Evolutionary conservation across 2,329 filamentous ascomycete species (phyloP), one percentile per base, ranked within the genome.

Genomic region (Colletotrichum truncatum): DNA sequence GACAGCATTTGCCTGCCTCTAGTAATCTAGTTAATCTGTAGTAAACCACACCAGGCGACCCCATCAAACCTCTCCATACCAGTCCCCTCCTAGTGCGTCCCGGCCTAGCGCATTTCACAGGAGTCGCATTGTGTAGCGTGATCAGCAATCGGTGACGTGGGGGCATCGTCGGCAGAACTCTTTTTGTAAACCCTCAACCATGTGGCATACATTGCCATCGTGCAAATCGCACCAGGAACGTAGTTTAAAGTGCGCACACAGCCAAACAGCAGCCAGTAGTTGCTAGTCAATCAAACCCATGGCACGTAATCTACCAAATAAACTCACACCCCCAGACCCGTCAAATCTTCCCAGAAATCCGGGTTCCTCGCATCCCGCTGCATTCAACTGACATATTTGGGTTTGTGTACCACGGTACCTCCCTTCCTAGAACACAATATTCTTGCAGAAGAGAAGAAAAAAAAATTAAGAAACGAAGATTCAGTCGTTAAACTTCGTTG

Each of bases 141-240:
- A 65, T 65, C 62, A 49, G 11, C 62, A 14, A n/a, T 36, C 28
- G 28, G 51, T 65, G 62, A 65, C 57, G 57, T 65, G 26, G 57
- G 32, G 18, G 55, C 6, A 21, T 48, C 12, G 14, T 30, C 46
- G 30, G 52, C 28, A 36, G 46, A 38, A 39, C 34, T 28, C 23
- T 59, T 59, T 36, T 45, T 45, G 23, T 25, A 49, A 49, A 32
- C 26, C 8, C 25, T 34, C n/a, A 34, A 43, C 36, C 45, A 46
- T 45, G 32, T 43, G 26, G 51, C 32, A 49, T 18, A 49, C n/a
- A 34, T 16, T 49, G 26, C 16, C 16, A 49, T 12, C 46, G 6
- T 23, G 36, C 32, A 12, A 41, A 41, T 32, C 25, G 39, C 45
- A 34, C 41, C 16, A 39, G 23, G 43, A 25, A 49, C 46, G 46